Evolutionary conservation across 306 rosid genomes (phyloP), one percentile per base, ranked within the genome.

Genomic region (Sophora flavescens): DNA sequence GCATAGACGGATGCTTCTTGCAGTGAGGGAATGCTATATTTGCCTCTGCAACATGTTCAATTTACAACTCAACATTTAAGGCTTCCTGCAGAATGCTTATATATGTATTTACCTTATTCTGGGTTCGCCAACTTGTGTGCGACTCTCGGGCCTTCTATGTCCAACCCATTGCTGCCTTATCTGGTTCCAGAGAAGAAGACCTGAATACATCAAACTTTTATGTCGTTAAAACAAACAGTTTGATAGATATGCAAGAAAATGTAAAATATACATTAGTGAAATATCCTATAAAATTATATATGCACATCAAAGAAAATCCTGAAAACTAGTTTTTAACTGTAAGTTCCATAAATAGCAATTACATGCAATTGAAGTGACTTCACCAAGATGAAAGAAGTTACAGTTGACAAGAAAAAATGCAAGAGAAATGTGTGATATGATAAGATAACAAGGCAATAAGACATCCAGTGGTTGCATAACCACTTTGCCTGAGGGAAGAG

Each of bases 151-250:
- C 70, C 30, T 81, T 81, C 57, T 86, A 66, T 81, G 87, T 83
- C 87, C 91, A 83, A 82, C 54, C 98, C 97, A 94, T 35, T 86
- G 93, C 67, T 79, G 85, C 83, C 98, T 90, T 28, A 63, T 81
- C 81, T 88, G 91, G 77, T 94, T 88, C 96, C 96, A 94, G 68
- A 89, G 88, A 84, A 85, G 67, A 63, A 90, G 91, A 78, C 96
- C 98, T 94, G 88, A 82, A 79, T 63, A 26, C 79, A 83, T 52
- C 76, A 15, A 48, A 69, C 17, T 58, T 79, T 54, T 45, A 14
- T 26, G 58, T 47, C 2, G 18, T 33, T 52, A 44, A 44, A 72
- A 72, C 38, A 53, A 44, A 41, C 47, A 51, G 67, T 65, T n/a
- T 68, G 76, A 28, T 72, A 58, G 30, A 69, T 48, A 61, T 22